Conservation (phyloP, 371 early-diverging fungal species). For the Chytridium lagenaria region DNA sequence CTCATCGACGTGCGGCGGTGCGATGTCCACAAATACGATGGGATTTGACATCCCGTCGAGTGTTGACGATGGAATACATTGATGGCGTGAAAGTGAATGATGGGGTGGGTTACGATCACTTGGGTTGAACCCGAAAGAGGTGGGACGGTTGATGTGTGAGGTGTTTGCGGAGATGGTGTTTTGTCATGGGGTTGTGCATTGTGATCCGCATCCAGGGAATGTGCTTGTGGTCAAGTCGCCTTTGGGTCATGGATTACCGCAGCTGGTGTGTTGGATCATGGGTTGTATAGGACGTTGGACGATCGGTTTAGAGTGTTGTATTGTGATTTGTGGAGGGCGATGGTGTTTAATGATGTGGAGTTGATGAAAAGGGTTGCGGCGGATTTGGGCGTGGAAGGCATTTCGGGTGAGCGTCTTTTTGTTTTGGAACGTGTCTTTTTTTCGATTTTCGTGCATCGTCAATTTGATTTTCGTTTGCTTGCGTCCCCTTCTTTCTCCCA, state of each 20-base stretch:
- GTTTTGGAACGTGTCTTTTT: too few species aligned
- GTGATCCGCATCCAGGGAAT: conserved; percentile 52
- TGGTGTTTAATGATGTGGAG: conserved; percentile 19
- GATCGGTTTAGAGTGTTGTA: conserved; percentile 22
- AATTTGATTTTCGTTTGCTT: too few species aligned
- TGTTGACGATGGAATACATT: conserved; percentile 87
- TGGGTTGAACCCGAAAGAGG: conserved; percentile 23
- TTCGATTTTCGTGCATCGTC: too few species aligned
- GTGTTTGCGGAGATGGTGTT: conserved; percentile 86
- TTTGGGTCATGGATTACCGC: conserved; percentile 28
- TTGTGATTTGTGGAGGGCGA: conserved; percentile 33
- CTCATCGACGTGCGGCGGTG: conserved; percentile 40
- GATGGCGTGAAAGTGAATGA: conserved; percentile 48
- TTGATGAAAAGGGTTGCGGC: conserved; percentile 14
- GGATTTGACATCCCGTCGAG: conserved; percentile 71
- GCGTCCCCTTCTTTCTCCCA: too few species aligned
- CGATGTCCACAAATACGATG: conserved; percentile 84
- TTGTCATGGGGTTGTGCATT: conserved; percentile 84
- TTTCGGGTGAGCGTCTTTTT: background rate
- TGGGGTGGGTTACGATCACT: conserved; percentile 50
- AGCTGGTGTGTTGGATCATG: conserved; percentile 88
- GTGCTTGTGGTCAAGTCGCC: background rate
- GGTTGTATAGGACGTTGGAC: conserved; percentile 58
- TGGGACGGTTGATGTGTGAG: conserved; percentile 45
- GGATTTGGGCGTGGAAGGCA: conserved; percentile 20